These are phyloP conservation scores for Glycine soja DNA, from an alignment of 306 rosid species.

Conservation along the genomic window DNA sequence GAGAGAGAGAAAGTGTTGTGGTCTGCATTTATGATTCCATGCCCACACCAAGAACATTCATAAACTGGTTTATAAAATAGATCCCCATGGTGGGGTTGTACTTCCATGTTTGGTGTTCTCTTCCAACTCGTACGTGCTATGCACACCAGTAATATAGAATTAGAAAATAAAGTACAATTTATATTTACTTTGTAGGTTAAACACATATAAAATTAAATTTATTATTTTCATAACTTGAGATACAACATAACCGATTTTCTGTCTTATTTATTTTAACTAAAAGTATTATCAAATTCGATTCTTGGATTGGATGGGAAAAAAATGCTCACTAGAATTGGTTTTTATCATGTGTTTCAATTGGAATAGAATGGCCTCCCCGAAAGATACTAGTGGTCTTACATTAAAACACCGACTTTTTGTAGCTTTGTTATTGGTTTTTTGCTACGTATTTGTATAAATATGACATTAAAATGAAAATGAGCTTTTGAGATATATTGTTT, in stretches of 20 bases:
- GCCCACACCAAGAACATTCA: conserved; percentile 56
- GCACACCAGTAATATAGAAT: background rate
- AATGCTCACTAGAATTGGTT: background rate
- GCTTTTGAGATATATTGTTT: too few species aligned
- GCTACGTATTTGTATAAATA: background rate
- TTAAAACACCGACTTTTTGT: background rate
- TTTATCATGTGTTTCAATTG: background rate
- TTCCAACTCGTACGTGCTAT: background rate
- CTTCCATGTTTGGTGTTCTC: conserved; percentile 19
- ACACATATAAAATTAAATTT: background rate
- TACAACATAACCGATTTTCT: background rate
- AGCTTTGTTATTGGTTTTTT: background rate
- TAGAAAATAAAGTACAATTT: background rate
- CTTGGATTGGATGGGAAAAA: too few species aligned
- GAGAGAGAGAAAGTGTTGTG: background rate
- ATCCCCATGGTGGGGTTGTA: conserved; percentile 28
- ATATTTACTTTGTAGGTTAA: background rate
- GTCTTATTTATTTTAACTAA: too few species aligned
- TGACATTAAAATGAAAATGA: background rate
- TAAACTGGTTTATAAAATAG: conserved; percentile 42
- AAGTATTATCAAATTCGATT: too few species aligned
- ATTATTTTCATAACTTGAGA: background rate
- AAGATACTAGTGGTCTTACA: background rate
- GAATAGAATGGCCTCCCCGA: background rate
- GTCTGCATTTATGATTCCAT: conserved; percentile 44